Base-by-base conservation (phyloP, 2,329 filamentous ascomycete genomes). In the Teratosphaeria epicoccoides region DNA sequence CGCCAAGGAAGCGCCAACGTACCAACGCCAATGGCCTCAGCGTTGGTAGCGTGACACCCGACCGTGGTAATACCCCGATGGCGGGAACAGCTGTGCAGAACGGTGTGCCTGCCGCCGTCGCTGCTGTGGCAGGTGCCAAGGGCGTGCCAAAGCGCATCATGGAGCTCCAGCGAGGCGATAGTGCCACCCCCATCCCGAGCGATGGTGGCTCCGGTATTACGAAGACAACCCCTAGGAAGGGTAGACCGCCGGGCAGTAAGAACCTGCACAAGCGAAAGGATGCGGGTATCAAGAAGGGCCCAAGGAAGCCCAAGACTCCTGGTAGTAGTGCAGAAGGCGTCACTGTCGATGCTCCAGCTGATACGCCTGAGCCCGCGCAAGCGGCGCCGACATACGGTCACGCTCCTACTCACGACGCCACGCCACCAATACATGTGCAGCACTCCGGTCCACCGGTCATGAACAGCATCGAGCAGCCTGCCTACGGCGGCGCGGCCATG, bases 231-330 rank as follows among this genome's bases (percentile, higher is more conserved):
- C 52, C 53, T 28, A 62, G 64, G 29, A 68, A 68, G 55, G 68
- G 68, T 24, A 56, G 68, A 24, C 68, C 68, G 25, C 71, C 71
- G 2, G 73, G 73, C 0, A 75, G 72, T 54, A 75, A 75, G 61
- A 76, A 75, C 45, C 59, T 68, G 24, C 67, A 69, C 24, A 66
- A 70, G 52, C 65, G 74, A 20, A 72, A 70, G 48, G 74, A 76
- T 54, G 73, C 70, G 26, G 73, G 73, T 2, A 68, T 75, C 51
- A 74, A 75, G 55, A 76, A 76, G 53, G 73, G 73, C 2, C 73
- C 73, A 4, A 63, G 73, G 12, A 63, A 63, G 53, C 55, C 52
- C 17, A 61, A 61, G 51, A 37, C 28, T 6, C 44, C 44, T 0
- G 33, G 7, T 17, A 40, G 33, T 17, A 9, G 33, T 40, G 33